phyloP scores from a whole-genome alignment of 345 rosid species.

The Reutealis trisperma region DNA sequence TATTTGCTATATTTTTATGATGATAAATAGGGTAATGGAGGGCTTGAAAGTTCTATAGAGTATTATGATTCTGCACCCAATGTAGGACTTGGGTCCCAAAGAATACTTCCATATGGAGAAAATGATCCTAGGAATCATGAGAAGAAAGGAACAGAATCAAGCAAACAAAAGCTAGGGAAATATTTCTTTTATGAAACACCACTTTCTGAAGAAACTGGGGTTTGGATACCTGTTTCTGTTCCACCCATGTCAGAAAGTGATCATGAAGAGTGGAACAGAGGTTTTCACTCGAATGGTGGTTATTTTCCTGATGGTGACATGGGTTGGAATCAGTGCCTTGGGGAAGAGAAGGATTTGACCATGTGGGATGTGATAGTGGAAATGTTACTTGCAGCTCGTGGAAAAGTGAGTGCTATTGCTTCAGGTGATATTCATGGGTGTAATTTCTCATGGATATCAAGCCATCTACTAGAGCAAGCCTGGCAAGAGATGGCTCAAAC shows the following conservation, averaged over 20 bases:
- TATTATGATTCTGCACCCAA: background rate
- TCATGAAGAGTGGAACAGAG: conserved; percentile 65
- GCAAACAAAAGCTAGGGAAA: conserved; percentile 50
- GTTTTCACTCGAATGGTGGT: conserved; percentile 66
- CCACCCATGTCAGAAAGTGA: conserved; percentile 82
- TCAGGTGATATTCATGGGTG: conserved; percentile 56
- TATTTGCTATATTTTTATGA: background rate
- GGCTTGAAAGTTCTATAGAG: conserved; percentile 12
- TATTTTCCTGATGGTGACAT: conserved; percentile 88
- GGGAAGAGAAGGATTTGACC: conserved; percentile 73
- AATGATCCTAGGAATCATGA: conserved; percentile 17
- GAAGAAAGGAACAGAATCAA: conserved; percentile 25
- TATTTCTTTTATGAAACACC: conserved; percentile 84
- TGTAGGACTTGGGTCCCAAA: conserved; percentile 17
- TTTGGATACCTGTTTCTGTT: conserved; percentile 95
- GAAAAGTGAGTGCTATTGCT: conserved; percentile 73
- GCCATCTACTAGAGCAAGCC: conserved; percentile 80
- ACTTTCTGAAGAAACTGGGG: conserved; percentile 80
- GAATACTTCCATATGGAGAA: conserved; percentile 18
- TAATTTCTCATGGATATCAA: conserved; percentile 61
- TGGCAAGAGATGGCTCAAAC: conserved; percentile 98
- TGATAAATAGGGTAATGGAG: conserved; percentile 16
- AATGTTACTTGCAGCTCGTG: conserved; percentile 81
- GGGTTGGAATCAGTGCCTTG: conserved; percentile 70
- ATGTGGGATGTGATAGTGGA: conserved; percentile 95